A percentile compares a stretch with the other conserved stretches of the same genome.
Conservation (phyloP, 1,139 yeast genomes). For the Yamadazyma trypodendri region DNA sequence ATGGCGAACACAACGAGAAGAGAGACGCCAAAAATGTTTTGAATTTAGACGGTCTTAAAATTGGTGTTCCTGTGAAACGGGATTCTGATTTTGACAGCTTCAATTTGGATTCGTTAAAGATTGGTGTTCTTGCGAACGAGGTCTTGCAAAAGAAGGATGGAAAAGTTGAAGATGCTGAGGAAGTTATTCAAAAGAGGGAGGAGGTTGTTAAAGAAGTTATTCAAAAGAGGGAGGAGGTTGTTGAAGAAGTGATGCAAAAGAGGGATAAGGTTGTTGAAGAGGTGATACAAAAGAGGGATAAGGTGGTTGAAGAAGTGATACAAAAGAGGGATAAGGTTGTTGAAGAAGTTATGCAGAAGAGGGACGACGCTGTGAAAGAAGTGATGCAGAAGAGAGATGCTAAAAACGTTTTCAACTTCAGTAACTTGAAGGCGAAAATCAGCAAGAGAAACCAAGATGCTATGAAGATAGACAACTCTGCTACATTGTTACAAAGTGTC, state of each 20-base stretch:
- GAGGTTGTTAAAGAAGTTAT: no score
- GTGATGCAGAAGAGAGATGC: slow-evolving; percentile 16
- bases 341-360: no score
- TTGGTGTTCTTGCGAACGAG: slow-evolving; percentile 11
- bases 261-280: no score
- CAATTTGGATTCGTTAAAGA: slow-evolving; percentile 9
- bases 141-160: not conserved
- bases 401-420: slow-evolving; percentile 20
- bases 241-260: no score
- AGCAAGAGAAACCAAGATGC: slow-evolving; percentile 15
- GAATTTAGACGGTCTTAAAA: slow-evolving; percentile 12
- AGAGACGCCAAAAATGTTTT: slow-evolving; percentile 24
- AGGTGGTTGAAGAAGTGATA: no score
- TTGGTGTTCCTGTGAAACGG: slow-evolving; percentile 13
- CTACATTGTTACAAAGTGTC: slow-evolving; percentile 17
- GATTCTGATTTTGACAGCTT: slow-evolving; percentile 24
- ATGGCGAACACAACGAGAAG: slow-evolving; percentile 14
- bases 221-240: no score
- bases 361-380: slow-evolving; percentile 21
- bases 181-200: no score
- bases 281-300: no score
- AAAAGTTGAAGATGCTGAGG: no score
- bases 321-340: no score
- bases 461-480: slow-evolving; percentile 9
- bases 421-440: slow-evolving; percentile 5